Evolutionary conservation across 768 basidiomycete species (phyloP).

Genomic region (Auricularia heimuer): DNA sequence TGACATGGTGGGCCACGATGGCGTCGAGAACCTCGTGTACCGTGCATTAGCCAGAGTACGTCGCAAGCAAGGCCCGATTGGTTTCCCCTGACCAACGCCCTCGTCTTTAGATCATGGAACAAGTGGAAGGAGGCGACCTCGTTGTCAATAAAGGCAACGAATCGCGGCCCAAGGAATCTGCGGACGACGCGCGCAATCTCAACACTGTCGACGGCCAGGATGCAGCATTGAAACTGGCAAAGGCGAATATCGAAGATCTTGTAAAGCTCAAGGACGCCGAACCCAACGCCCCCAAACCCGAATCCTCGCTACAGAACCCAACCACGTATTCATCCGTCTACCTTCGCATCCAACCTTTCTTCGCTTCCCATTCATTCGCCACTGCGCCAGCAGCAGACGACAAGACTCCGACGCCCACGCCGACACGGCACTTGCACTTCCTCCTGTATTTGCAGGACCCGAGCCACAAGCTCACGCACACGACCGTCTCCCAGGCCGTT

Average conservation of each 20-base stretch:
- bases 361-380: constrained; percentile 43
- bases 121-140: constrained; percentile 87
- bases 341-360: constrained; percentile 85
- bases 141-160: constrained; percentile 77
- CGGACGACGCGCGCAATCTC: constrained; percentile 48
- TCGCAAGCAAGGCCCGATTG: neutral
- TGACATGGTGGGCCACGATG: constrained; percentile 95
- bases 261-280: constrained; percentile 47
- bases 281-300: constrained; percentile 13
- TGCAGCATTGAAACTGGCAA: constrained; percentile 74
- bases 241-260: constrained; percentile 74
- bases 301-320: constrained; percentile 37
- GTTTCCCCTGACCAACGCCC: neutral
- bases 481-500: constrained; percentile 73
- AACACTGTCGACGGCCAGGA: constrained; percentile 80
- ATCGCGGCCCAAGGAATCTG: constrained; percentile 53
- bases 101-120: constrained; percentile 69
- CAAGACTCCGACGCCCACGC: constrained; percentile 15
- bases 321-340: constrained; percentile 86
- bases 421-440: constrained; percentile 51
- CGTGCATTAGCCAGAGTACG: constrained; percentile 67
- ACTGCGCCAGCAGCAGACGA: constrained; percentile 17
- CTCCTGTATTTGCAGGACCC: constrained; percentile 69
- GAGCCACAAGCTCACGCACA: constrained; percentile 61
- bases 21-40: constrained; percentile 90